These are phyloP conservation scores for Eutrema japonicum DNA, from an alignment of 345 rosid genomes.

Conservation along the genomic window DNA sequence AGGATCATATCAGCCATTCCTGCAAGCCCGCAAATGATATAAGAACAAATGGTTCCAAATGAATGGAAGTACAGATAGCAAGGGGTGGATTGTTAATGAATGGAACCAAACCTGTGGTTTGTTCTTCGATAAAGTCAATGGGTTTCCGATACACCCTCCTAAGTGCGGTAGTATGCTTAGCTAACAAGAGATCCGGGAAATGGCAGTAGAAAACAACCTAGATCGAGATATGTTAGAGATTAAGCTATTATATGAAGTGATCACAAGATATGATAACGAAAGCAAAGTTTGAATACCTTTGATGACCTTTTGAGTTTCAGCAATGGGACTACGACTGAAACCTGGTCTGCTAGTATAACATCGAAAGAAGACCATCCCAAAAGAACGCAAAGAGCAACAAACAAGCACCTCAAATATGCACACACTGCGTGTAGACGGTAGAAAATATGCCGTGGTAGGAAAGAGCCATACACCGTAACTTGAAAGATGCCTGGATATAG, in stretches of 20 bases:
- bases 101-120: slow-evolving; percentile 66
- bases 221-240: slow-evolving; percentile 3
- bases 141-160: slow-evolving; percentile 84
- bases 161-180: slow-evolving; percentile 79
- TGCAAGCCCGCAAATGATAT: slow-evolving; percentile 39
- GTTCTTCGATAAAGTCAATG: slow-evolving; percentile 77
- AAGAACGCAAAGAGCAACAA: slow-evolving; percentile 75
- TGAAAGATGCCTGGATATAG: slow-evolving; percentile 67
- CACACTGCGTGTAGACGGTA: slow-evolving; percentile 82
- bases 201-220: slow-evolving; percentile 96
- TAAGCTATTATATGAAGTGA: slow-evolving; percentile 3
- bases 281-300: slow-evolving; percentile 55
- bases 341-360: slow-evolving; percentile 78
- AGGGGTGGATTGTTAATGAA: background rate
- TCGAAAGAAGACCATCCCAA: slow-evolving; percentile 80
- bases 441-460: slow-evolving; percentile 82
- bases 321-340: slow-evolving; percentile 81
- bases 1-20: slow-evolving; percentile 93
- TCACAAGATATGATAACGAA: slow-evolving; percentile 1
- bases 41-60: slow-evolving; percentile 6
- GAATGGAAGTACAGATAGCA: slow-evolving; percentile 11
- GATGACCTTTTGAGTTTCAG: slow-evolving; percentile 68
- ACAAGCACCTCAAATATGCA: slow-evolving; percentile 84
- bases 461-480: slow-evolving; percentile 78
- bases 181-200: slow-evolving; percentile 85